Evolutionary conservation across 345 rosid species (phyloP), one percentile per base, ranked within the genome.

Genomic region (Acer saccharum): DNA sequence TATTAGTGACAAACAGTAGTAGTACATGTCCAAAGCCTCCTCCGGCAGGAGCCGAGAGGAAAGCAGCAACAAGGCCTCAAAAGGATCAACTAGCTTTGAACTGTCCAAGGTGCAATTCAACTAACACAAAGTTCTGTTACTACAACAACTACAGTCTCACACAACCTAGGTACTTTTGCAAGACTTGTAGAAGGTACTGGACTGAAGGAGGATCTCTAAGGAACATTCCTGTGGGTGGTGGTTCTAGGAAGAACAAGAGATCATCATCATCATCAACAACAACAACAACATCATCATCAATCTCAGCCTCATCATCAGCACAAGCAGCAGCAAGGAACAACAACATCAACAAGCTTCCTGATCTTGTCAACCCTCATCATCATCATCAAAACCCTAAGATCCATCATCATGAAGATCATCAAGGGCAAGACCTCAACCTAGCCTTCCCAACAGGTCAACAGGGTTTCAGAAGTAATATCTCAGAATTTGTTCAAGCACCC

Each of bases 91-190:
- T 35, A 81, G 91, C 93, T 65, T 67, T 92, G 78, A 96, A 94
- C 88, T 96, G 99, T 72, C 99, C 99, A 43, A 88, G 99, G 86
- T 96, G 98, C 88, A 94, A 91, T 84, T 96, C 99, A 60, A 86
- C 87, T 27, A 92, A 94, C 91, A 96, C 99, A 73, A 96, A 96
- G 81, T 96, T 96, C 84, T 96, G 99, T 80, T 96, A 96, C 83
- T 96, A 96, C 86, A 96, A 96, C 92, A 96, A 96, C 81, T 96
- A 96, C 88, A 96, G 99, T 72, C 92, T 96, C 82, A 90, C 98
- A 17, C 99, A 96, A 44, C 99, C 99, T 21, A 90, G 99, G 77
- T 96, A 91, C 87, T 91, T 92, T 66, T 96, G 99, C 84, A 96
- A 96, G 92, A 89, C 95, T 72, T 96, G 99, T 80, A 85, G 94